Evolutionary conservation across 2,329 filamentous ascomycete genomes (phyloP).

Genomic region (Aspergillus ochraceus): DNA sequence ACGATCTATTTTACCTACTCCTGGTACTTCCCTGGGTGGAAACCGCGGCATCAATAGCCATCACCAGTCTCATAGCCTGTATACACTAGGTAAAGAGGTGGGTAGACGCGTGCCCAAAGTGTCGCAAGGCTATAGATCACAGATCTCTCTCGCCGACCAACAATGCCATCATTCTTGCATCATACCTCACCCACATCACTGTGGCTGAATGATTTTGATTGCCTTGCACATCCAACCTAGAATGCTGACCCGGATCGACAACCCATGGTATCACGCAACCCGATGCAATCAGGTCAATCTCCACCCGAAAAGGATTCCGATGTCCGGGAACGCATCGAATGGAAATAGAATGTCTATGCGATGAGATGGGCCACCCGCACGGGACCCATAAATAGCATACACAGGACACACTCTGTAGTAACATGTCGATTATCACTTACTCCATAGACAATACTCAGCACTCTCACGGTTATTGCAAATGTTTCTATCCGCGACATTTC

Average conservation of each 20-base stretch:
- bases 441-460: no score
- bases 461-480: not conserved
- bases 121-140: not conserved
- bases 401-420: no score
- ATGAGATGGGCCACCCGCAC: no score
- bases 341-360: not conserved
- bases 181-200: not conserved
- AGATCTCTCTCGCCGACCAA: not conserved
- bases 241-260: not conserved
- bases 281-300: not conserved
- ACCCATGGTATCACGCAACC: not conserved
- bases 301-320: not conserved
- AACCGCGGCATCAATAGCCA: not conserved
- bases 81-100: no score
- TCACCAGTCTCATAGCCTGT: not conserved
- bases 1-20: no score
- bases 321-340: not conserved
- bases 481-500: not conserved
- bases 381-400: no score
- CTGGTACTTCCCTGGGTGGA: not conserved
- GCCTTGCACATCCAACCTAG: no score
- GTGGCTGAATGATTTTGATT: not conserved
- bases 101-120: no score
- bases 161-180: not conserved
- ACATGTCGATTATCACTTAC: no score